These are phyloP conservation scores for Phytopythium ostracodes DNA, from an alignment of 352 stramenopile species.

Conservation along the genomic window DNA sequence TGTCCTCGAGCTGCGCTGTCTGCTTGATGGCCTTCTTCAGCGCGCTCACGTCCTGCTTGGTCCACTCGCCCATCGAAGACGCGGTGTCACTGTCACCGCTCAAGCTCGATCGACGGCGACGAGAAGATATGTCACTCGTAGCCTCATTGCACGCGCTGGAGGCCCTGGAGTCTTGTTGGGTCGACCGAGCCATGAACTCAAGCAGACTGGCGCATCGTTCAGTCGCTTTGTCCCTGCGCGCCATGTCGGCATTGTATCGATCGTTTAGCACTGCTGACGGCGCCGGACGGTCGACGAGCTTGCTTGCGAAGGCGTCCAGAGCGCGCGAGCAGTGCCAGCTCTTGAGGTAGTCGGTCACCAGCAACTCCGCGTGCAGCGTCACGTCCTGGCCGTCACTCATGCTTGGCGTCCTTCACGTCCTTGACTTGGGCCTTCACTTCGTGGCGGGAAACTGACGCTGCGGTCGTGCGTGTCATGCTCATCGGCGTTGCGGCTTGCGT, in stretches of 20 bases:
- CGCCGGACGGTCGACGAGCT: background rate
- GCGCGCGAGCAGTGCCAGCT: slow-evolving; percentile 46
- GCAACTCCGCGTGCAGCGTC: slow-evolving; percentile 53
- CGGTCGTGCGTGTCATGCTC: background rate
- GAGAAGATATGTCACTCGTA: background rate
- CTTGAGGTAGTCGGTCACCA: slow-evolving; percentile 73
- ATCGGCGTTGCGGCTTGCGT: background rate
- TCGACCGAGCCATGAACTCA: slow-evolving; percentile 7
- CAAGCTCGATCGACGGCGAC: slow-evolving; percentile 9
- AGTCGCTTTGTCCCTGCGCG: background rate
- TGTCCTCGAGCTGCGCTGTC: slow-evolving; percentile 52
- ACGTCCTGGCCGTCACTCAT: slow-evolving; percentile 23
- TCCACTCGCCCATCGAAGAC: slow-evolving; percentile 26
- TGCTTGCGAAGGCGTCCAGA: slow-evolving; percentile 37
- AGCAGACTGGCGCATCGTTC: slow-evolving; percentile 3
- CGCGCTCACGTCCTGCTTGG: slow-evolving; percentile 43
- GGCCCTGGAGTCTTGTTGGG: background rate
- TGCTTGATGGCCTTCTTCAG: slow-evolving; percentile 78
- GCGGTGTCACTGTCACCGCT: slow-evolving; percentile 14
- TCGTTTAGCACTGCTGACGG: background rate
- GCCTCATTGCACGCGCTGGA: background rate
- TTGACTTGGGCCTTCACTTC: background rate
- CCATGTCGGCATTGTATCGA: background rate
- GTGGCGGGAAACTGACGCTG: background rate
- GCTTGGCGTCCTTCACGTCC: background rate